Evolutionary conservation across 1,284 basidiomycete genomes (phyloP).

Genomic region (Xerocomus minutiporus): DNA sequence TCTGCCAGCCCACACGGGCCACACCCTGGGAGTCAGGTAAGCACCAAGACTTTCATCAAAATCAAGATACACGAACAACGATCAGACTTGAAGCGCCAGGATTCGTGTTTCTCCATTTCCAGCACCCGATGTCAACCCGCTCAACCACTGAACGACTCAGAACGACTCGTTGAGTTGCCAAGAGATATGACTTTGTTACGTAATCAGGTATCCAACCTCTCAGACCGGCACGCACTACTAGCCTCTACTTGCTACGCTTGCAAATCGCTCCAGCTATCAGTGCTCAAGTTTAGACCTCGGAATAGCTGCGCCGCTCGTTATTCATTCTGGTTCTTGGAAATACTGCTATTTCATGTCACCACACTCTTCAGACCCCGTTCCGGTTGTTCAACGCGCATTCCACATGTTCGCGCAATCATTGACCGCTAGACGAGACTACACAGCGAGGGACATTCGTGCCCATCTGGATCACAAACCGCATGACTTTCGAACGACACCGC

Average conservation of each 20-base stretch:
- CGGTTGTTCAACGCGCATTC: conserved; percentile 28
- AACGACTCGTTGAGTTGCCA: no score
- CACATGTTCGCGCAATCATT: conserved; percentile 32
- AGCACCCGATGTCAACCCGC: neutral
- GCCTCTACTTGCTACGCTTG: neutral
- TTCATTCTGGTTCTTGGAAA: conserved; percentile 12
- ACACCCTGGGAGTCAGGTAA: neutral
- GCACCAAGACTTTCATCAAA: neutral
- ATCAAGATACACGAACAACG: neutral
- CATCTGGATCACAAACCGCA: conserved; percentile 24
- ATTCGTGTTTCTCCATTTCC: neutral
- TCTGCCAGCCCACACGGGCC: no score
- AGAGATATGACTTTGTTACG: conserved; percentile 5
- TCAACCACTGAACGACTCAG: no score
- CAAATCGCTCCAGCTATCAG: neutral
- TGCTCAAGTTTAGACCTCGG: conserved; percentile 2
- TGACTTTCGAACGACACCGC: conserved; percentile 17
- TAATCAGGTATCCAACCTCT: conserved; percentile 5
- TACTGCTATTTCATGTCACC: conserved; percentile 19
- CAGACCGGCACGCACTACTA: no score
- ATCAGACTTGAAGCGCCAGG: neutral
- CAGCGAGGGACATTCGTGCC: conserved; percentile 27
- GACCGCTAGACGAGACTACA: conserved; percentile 26
- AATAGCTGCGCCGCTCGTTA: conserved; percentile 14
- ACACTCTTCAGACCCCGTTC: conserved; percentile 29